Evolutionary conservation across 306 rosid genomes (phyloP), one percentile per base, ranked within the genome.

Genomic region (Crataegus laevigata): DNA sequence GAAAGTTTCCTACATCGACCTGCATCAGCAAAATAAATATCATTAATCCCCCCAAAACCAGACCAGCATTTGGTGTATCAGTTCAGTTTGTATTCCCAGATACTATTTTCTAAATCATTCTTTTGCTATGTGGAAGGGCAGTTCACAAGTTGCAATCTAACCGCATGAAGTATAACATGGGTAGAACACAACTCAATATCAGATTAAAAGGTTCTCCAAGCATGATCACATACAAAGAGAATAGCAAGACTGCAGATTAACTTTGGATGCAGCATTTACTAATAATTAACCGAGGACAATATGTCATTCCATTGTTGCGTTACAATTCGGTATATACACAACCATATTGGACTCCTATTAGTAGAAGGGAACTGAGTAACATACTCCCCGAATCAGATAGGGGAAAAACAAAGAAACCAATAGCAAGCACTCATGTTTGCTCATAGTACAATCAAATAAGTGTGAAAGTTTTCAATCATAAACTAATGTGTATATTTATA

Each of bases 1-100:
- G 98, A 80, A 84, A 92, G 74, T 89, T 87, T 71, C 98, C 98
- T 77, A 92, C 92, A 60, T 92, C 98, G 74, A 92, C 98, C 98
- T 92, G 87, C 85, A 86, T 68, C 80, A 78, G 30, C 68, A 78
- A 69, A 43, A 64, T 11, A 22, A 21, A 17, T 42, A 26, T 68
- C 21, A 24, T 8, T 58, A 30, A 22, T 52, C 17, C 30, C 30
- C 30, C 21, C 54, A 15, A 38, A 4, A 29, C 13, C 1, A 36
- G 2, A 34, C 38, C 9, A 34, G 8, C 15, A 2, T 28, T 14
- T 10, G 43, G 43, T 2, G 54, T 36, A 36, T 36, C 40, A 7
- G 40, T 36, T 36, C 40, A 36, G 40, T 36, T 0, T 36, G 0
- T 7, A 7, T 0, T 36, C 40, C 40, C 0, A 6, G 40, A 7